Base-by-base conservation (phyloP, 164 flowering plant genomes). In the Magnolia changhungtana region DNA sequence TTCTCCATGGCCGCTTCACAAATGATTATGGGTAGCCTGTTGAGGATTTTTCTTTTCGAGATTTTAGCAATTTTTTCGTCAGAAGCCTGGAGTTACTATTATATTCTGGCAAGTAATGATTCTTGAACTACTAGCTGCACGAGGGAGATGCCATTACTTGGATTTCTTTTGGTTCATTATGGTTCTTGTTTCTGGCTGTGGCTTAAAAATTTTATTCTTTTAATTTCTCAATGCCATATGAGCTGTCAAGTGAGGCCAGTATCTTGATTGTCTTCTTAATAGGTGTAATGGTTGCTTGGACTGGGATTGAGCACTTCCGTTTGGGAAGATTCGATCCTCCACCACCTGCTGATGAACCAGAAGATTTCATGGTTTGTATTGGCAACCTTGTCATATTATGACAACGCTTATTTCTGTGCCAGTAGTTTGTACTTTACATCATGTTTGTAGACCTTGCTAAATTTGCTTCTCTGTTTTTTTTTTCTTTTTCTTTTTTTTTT, bases 221-320 rank as follows among this genome's bases (percentile, higher is more conserved):
- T 31, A 11, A 29, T 19, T 27, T 29, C n/a, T 37, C 19, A 7
- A 14, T 68, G 27, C 71, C 45, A 29, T 7, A 0, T 68, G 71
- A 68, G n/a, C 13, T 18, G 29, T 68, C 29, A 10, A 19, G 9
- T 19, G 71, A 68, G 50, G 19, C 7, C 29, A 37, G 9, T 10
- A 27, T 68, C 18, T 29, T 68, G 51, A 18, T 70, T 37, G 13
- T 70, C 50, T 23, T 21, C 55, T 50, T 66, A 21, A 37, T 74
- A 96, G 99, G 98, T 81, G 97, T 92, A 29, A 96, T 96, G 99
- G 80, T 96, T 79, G 98, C 99, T 75, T 96, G 99, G 99, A 89
- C 99, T 71, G 99, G 98, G 70, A 87, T 96, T 68, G 99, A 96
- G 87, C 92, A 95, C 80, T 95, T 91, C 51, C 83, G 90, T 24